Evolutionary conservation across 2,329 filamentous ascomycete genomes (phyloP), one percentile per base, ranked within the genome.

Genomic region (Dactylonectria macrodidyma): DNA sequence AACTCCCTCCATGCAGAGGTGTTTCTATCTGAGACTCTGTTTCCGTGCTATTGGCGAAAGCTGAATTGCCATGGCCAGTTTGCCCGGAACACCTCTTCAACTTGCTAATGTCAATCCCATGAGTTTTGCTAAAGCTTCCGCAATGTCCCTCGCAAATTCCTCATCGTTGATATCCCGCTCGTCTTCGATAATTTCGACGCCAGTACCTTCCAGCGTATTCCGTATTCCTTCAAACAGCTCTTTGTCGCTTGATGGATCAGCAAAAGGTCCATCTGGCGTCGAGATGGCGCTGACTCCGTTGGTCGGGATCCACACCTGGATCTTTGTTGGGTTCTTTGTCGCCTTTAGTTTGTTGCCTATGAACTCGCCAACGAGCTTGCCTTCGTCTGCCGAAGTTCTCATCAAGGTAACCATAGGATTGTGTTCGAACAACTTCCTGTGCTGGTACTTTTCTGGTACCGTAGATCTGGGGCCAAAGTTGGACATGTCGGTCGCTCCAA

Each of bases 341-440:
- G 36, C 36, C 36, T 12, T 11, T 2, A 41, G 36, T 9, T 41
- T 59, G 3, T 34, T 48, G n/a, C 41, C 56, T 16, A 59, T 59
- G 46, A 59, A 59, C 44, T 59, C 56, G n/a, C 26, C 56, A n/a
- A 59, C 41, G 19, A 48, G 56, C 44, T 44, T 36, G 56, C 56
- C 26, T 19, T 59, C 56, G 19, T 50, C 56, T 46, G 48, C 56
- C 2, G 56, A 59, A 2, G 56, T 59, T 5, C 56, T 41, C 56
- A 59, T 59, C 7, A 59, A 12, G 19, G 56, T 59, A 26, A 48
- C 44, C 44, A 59, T 59, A 1, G 44, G 56, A 44, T 59, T 59
- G 41, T 59, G 56, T 26, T 59, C 56, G 22, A 59, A 48, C n/a
- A 59, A 26, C 19, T 50, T 47, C 41, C 56, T 41, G 16, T 38